Conservation (phyloP, 2,329 filamentous ascomycete genomes). For the Periconia digitata region DNA sequence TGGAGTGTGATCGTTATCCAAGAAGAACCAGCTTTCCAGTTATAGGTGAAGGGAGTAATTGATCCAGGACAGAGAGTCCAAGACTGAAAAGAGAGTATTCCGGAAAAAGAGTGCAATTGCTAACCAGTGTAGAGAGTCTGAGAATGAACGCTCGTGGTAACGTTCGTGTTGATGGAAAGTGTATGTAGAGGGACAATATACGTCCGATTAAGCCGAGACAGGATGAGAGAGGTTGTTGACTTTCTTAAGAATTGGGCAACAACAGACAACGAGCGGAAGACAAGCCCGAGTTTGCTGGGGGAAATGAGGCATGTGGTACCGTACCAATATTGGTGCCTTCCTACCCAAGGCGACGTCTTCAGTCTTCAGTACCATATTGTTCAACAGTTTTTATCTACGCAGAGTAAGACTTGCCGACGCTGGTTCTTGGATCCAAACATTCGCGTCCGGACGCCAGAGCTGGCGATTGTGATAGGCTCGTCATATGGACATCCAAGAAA, state of each 20-base stretch:
- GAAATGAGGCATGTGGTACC: neutral
- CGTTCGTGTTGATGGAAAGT: neutral
- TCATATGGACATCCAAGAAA: neutral
- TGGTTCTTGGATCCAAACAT: neutral
- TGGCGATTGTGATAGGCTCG: neutral
- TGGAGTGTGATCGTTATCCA: neutral
- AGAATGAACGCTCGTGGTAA: neutral
- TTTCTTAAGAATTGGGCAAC: neutral
- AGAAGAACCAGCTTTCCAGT: neutral
- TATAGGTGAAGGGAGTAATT: neutral
- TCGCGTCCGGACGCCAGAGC: neutral
- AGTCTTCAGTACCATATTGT: neutral
- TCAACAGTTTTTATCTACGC: neutral
- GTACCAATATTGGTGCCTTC: neutral
- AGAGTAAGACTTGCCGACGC: neutral
- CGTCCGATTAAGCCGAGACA: neutral
- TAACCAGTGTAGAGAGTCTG: neutral
- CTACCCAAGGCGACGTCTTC: neutral
- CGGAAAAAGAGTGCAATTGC: neutral
- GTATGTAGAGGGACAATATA: neutral
- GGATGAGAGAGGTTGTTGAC: neutral
- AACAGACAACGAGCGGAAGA: neutral
- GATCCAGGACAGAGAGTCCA: neutral
- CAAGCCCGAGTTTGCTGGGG: too few species aligned
- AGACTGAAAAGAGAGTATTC: neutral